Evolutionary conservation across 352 stramenopile genomes (phyloP), one percentile per base, ranked within the genome.

Genomic region (Globisporangium cylindrosporum): DNA sequence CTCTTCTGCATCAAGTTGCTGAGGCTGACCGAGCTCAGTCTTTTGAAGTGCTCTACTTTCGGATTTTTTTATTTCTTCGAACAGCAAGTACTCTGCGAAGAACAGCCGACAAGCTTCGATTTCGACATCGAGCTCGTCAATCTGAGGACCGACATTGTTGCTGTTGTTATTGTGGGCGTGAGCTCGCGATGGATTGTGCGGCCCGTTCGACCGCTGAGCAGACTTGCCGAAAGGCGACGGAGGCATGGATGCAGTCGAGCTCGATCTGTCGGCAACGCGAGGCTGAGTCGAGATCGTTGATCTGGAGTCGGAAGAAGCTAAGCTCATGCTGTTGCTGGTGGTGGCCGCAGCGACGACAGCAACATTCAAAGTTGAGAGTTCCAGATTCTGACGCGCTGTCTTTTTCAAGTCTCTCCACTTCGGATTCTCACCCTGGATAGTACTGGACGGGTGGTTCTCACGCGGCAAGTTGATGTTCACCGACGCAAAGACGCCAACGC

Each of bases 381-480:
- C 73, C n/a, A 93, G 68, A 49, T 73, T 74, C 27, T 75, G 71
- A 3, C 71, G 75, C 1, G 86, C 85, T 4, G 62, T 65, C 59
- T 92, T 93, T 59, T 91, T 89, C 1, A 95, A 68, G 1, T 91
- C 84, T 53, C 77, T 75, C 86, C 88, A 95, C 46, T 91, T 92
- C 0, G 86, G 86, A 15, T 80, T 73, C 61, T 86, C 75, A 1
- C 79, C 79, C 9, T 79, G 60, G 54, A 93, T 76, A 9, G 67
- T 75, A 62, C 81, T 89, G 8, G 77, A 73, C 1, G 84, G 71
- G 10, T 95, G 85, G 25, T 68, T 78, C 62, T 93, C 88, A 12
- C 94, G 86, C 5, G 95, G 96, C 27, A 99, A 78, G 60, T 90
- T 95, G 29, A 97, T 81, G 3, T 76, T 80, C n/a, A 98, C 88